These are phyloP conservation scores for Penicillium waksmanii DNA, from an alignment of 495 filamentous ascomycete species.

Conservation along the genomic window DNA sequence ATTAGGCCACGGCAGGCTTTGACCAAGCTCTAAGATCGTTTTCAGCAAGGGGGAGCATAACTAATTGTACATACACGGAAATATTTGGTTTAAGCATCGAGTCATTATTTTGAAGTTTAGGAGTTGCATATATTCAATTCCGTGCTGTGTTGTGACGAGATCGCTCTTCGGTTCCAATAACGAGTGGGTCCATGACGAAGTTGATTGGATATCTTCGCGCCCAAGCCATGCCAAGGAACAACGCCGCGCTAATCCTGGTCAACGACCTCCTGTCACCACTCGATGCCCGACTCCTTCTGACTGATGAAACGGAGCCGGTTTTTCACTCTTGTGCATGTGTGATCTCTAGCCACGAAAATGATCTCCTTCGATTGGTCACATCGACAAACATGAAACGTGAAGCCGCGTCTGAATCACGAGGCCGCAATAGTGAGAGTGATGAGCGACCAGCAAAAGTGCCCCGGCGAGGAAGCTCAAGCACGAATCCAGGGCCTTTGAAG, in stretches of 20 bases:
- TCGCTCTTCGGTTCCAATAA: background rate
- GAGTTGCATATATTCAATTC: background rate
- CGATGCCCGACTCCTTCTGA: background rate
- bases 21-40: background rate
- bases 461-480: constrained; percentile 8
- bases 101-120: background rate
- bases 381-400: constrained; percentile 12
- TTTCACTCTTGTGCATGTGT: background rate
- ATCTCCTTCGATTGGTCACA: background rate
- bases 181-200: background rate
- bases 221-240: background rate
- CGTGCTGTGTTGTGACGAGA: background rate
- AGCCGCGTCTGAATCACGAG: constrained; percentile 6
- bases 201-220: background rate
- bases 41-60: background rate
- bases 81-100: background rate
- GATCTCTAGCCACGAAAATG: constrained; percentile 4
- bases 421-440: constrained; percentile 6
- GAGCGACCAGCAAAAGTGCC: constrained; percentile 12
- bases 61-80: background rate
- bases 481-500: constrained; percentile 8
- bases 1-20: background rate
- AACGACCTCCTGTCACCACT: background rate
- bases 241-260: background rate
- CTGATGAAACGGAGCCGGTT: background rate